phyloP scores from a whole-genome alignment of 1,139 yeast genomes.

The Debaryomyces udenii region DNA sequence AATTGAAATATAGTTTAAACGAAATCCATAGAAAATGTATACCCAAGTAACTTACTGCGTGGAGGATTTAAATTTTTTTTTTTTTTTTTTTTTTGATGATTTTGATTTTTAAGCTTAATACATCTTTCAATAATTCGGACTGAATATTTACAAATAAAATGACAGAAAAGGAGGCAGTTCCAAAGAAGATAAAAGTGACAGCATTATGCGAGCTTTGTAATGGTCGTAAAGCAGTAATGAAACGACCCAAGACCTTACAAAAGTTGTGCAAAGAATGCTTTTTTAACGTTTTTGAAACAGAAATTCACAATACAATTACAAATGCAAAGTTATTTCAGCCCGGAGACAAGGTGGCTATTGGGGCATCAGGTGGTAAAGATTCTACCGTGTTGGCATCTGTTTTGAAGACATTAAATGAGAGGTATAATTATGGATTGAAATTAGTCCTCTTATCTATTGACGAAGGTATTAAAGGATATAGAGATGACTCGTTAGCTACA shows the following conservation, averaged over 20 bases:
- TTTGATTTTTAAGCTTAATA: not conserved
- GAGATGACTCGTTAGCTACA: constrained; percentile 96
- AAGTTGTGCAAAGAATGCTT: constrained; percentile 94
- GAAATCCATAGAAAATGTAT: too few species aligned
- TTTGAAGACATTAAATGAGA: constrained; percentile 81
- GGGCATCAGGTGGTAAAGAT: constrained; percentile 99
- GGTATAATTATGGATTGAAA: constrained; percentile 83
- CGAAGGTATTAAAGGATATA: constrained; percentile 95
- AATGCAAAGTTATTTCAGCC: constrained; percentile 67
- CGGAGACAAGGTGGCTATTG: constrained; percentile 93
- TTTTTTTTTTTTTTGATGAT: constrained; percentile 2
- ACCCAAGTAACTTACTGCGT: constrained; percentile 1
- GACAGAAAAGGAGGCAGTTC: not conserved
- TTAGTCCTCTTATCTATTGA: constrained; percentile 86
- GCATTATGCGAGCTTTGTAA: constrained; percentile 84
- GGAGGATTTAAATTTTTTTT: not conserved
- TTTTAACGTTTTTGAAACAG: constrained; percentile 88
- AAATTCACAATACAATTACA: constrained; percentile 86
- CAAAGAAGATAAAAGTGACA: constrained; percentile 41
- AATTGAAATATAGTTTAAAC: not conserved
- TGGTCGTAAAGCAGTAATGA: constrained; percentile 80
- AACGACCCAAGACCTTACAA: constrained; percentile 89
- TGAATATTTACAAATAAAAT: not conserved
- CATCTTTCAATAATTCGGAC: not conserved
- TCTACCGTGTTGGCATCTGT: constrained; percentile 93